A percentile compares a stretch with the other conserved stretches of the same genome.
These are phyloP conservation scores for Fraxinus floribunda DNA, from an alignment of 305 asterid species.

Conservation along the genomic window DNA sequence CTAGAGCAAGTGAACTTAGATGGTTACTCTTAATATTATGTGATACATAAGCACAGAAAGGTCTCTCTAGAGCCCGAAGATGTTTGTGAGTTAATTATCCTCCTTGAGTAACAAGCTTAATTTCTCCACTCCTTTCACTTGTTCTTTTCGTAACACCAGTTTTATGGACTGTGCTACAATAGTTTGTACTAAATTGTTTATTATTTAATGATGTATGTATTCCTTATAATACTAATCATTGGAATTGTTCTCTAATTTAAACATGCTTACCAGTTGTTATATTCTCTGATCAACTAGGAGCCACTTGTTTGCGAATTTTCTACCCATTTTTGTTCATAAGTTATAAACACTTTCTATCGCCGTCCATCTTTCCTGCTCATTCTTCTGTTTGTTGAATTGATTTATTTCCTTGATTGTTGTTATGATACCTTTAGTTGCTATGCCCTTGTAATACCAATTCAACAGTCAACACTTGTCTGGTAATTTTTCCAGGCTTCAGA, in stretches of 20 bases:
- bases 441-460: constrained; percentile 11
- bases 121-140: neutral
- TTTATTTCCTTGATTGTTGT: neutral
- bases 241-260: constrained; percentile 3
- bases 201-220: neutral
- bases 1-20: neutral
- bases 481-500: constrained; percentile 72
- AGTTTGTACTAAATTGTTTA: neutral
- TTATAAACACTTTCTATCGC: neutral
- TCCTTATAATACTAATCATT: neutral
- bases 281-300: neutral
- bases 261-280: constrained; percentile 14
- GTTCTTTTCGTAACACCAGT: neutral
- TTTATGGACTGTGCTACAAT: neutral
- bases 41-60: neutral
- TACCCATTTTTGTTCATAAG: constrained; percentile 4
- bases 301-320: constrained; percentile 9
- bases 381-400: constrained; percentile 10
- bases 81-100: neutral
- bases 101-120: neutral
- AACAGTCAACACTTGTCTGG: constrained; percentile 4
- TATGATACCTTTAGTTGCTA: constrained; percentile 15
- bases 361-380: constrained; percentile 3
- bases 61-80: neutral
- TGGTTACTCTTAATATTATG: neutral